phyloP scores from a whole-genome alignment of 2,329 filamentous ascomycete genomes.

The Aspergillus uvarum region DNA sequence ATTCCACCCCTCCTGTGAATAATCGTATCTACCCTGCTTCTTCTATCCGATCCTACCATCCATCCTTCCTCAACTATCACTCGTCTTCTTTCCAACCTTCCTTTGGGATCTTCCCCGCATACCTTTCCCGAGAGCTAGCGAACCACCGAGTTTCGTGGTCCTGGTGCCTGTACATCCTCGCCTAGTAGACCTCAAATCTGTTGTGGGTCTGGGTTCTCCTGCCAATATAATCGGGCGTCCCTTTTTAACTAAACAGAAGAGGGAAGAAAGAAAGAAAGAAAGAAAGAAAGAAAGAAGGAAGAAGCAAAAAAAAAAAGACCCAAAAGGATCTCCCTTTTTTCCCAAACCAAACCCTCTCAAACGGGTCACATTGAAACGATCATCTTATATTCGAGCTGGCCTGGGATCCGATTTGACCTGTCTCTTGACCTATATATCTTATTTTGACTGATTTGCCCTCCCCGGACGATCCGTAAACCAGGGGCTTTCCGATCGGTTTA shows the following conservation, averaged over 20 bases:
- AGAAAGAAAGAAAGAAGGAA: not conserved
- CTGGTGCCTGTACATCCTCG: conserved; percentile 19
- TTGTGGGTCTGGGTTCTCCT: not conserved
- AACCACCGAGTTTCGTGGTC: conserved; percentile 9
- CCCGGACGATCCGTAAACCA: conserved; percentile 11
- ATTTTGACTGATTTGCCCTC: conserved; percentile 3
- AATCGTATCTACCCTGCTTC: not conserved
- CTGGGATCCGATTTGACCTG: not conserved
- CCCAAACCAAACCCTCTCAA: not conserved
- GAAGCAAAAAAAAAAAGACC: not conserved
- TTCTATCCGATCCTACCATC: not conserved
- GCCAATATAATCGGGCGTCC: conserved; percentile 1
- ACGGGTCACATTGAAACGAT: not conserved
- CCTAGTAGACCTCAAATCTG: conserved; percentile 9
- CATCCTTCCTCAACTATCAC: conserved; percentile 9
- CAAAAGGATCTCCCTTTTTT: not conserved
- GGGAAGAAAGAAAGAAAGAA: not conserved
- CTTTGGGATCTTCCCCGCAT: conserved; percentile 5
- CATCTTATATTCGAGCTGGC: not conserved
- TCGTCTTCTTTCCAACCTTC: conserved; percentile 4
- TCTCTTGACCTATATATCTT: conserved; percentile 3
- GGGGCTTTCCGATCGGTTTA: conserved; percentile 8
- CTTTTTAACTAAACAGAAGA: not conserved
- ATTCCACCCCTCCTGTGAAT: not conserved
- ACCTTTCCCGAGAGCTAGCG: conserved; percentile 13